These are phyloP conservation scores for Magnusiomyces fungicola DNA, from an alignment of 1,139 yeast genomes.

Conservation along the genomic window DNA sequence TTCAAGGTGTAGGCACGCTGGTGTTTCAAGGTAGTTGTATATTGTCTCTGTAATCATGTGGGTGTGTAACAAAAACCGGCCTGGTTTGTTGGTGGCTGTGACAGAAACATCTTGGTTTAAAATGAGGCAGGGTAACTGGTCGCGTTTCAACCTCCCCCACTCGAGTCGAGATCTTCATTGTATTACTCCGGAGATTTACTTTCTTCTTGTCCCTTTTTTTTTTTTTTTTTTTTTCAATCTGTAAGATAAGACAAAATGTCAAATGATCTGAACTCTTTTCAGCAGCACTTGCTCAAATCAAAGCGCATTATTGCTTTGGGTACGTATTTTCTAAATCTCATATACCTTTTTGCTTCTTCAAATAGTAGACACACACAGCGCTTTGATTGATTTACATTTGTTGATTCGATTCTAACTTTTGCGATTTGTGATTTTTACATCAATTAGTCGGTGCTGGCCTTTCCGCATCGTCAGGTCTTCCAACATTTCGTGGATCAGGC, in stretches of 20 bases:
- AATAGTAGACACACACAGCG: too few species aligned
- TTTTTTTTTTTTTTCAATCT: not conserved
- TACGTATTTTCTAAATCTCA: slow-evolving; percentile 15
- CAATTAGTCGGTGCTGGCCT: slow-evolving; percentile 74
- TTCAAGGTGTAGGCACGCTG: too few species aligned
- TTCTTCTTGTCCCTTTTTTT: not conserved
- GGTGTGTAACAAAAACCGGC: too few species aligned
- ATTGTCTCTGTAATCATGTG: too few species aligned
- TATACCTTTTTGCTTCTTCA: not conserved
- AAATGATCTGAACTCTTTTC: slow-evolving; percentile 43
- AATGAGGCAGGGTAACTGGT: too few species aligned
- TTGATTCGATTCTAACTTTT: not conserved
- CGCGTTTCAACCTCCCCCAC: too few species aligned
- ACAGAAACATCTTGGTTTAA: too few species aligned
- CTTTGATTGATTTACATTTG: too few species aligned
- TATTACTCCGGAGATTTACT: not conserved
- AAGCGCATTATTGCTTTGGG: slow-evolving; percentile 56
- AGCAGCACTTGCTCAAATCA: slow-evolving; percentile 44
- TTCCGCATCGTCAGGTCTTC: slow-evolving; percentile 68
- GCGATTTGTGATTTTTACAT: not conserved
- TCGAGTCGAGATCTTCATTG: too few species aligned
- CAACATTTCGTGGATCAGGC: slow-evolving; percentile 64
- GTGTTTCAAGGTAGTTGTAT: too few species aligned
- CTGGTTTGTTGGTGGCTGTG: too few species aligned
- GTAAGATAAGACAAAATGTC: slow-evolving; percentile 5